These are phyloP conservation scores for Pyrenula massariospora DNA, from an alignment of 495 filamentous ascomycete species.

Conservation along the genomic window DNA sequence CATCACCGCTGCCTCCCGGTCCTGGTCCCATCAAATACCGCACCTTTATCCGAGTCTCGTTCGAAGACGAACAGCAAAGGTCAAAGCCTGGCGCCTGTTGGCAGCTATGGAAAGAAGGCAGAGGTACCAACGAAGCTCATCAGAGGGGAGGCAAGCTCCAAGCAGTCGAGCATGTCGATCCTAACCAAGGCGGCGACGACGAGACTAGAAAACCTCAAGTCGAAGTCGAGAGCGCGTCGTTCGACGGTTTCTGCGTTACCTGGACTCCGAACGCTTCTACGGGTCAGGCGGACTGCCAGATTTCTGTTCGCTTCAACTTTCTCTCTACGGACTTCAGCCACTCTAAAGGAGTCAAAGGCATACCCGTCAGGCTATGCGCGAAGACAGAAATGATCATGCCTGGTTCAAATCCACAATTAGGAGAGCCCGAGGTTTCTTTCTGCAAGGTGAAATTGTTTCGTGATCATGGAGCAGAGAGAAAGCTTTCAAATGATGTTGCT, in stretches of 20 bases:
- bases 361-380: conserved; percentile 80
- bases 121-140: conserved; percentile 80
- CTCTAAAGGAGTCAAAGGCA: conserved; percentile 95
- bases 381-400: conserved; percentile 60
- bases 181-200: conserved; percentile 54
- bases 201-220: conserved; percentile 59
- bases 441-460: conserved; percentile 96
- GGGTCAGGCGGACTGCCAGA: conserved; percentile 55
- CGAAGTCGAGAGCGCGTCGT: conserved; percentile 70
- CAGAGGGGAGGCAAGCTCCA: conserved; percentile 77
- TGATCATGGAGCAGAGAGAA: conserved; percentile 92
- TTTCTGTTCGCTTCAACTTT: conserved; percentile 94
- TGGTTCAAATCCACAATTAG: conserved; percentile 26
- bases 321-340: conserved; percentile 97
- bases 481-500: conserved; percentile 85
- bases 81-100: conserved; percentile 73
- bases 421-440: conserved; percentile 63
- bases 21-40: conserved; percentile 51
- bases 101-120: conserved; percentile 92
- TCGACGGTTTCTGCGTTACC: conserved; percentile 83
- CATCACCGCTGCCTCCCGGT: conserved; percentile 29
- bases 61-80: conserved; percentile 86
- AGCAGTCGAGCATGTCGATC: conserved; percentile 88
- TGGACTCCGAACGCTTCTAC: conserved; percentile 62
- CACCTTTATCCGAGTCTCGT: conserved; percentile 82